A percentile compares a stretch with the other conserved stretches of the same genome.
phyloP scores from a whole-genome alignment of 176 grass and related monocot genomes.

The Paspalum vaginatum region DNA sequence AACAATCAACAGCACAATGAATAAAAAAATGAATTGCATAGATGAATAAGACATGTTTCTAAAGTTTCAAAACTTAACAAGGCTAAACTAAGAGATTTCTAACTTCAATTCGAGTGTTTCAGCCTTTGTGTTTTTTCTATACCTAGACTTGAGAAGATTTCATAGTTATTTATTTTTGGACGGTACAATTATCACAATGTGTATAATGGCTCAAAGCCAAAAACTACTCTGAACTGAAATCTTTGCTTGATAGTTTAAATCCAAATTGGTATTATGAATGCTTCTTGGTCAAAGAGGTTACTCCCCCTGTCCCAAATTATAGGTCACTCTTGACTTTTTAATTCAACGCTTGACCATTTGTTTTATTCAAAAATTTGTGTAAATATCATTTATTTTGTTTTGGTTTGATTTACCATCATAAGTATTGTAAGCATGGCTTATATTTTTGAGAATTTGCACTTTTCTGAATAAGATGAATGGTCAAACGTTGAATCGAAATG shows the following conservation, averaged over 20 bases:
- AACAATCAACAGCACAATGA: neutral
- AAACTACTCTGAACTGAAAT: neutral
- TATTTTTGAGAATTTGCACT: no score
- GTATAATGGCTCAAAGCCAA: neutral
- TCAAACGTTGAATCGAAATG: no score
- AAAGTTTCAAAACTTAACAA: neutral
- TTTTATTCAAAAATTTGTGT: no score
- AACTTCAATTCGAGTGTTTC: neutral
- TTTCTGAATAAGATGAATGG: no score
- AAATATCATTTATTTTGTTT: no score
- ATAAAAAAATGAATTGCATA: neutral
- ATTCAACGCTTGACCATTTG: no score
- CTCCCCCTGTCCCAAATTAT: neutral
- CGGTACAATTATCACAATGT: constrained; percentile 1
- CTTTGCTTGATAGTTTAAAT: neutral
- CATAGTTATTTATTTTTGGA: neutral
- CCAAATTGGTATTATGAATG: neutral
- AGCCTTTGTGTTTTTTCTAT: neutral
- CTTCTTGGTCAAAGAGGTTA: neutral
- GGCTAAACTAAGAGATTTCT: neutral
- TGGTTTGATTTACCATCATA: no score
- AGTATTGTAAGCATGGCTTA: no score
- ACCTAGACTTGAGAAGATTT: constrained; percentile 2
- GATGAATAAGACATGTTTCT: constrained; percentile 2
- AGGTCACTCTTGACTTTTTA: no score